Evolutionary conservation across 768 basidiomycete species (phyloP), one percentile per base, ranked within the genome.

Genomic region (Macrolepiota albuminosa): DNA sequence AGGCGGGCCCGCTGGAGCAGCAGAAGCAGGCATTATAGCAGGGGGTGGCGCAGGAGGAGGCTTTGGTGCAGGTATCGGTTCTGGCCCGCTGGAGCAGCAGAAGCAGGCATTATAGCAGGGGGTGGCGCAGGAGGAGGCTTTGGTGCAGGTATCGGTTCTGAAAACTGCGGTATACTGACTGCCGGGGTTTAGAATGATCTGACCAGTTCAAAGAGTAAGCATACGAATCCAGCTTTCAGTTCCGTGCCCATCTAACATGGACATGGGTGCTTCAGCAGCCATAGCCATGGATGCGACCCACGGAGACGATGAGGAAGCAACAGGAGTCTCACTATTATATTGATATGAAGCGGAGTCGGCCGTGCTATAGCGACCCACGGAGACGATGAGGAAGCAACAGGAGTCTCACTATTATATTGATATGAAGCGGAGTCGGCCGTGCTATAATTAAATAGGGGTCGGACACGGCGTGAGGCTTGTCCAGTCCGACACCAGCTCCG

Each of bases 271-370:
- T 59, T 70, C 70, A 18, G 69, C 73, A 37, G 75, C 73, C 64
- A 70, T 67, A 18, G 75, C 71, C 78, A 78, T 79, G 1, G 77
- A 76, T 18, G 76, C 74, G 1, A 78, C 76, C 77, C 77, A 79
- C 7, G 73, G 60, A 36, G 71, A 68, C 1, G 70, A 63, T 1
- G 67, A 59, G 6, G 64, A 57, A 33, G 54, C 55, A 9, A 57
- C 11, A 26, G 18, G 63, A 18, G 21, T 39, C 36, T 56, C 55
- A 21, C 59, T 50, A 18, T 56, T 29, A 42, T 59, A 58, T 29
- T 61, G 65, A 24, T 37, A 65, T 55, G 50, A 63, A 40, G 51
- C 47, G 42, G 46, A 42, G 40, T 57, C n/a, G 54, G 54, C 26
- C 21, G 34, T 16, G 37, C 46, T 34, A 54, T n/a, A 63, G 60